Base-by-base conservation (phyloP, 768 basidiomycete genomes). In the Tylopilus rubrobrunneus region DNA sequence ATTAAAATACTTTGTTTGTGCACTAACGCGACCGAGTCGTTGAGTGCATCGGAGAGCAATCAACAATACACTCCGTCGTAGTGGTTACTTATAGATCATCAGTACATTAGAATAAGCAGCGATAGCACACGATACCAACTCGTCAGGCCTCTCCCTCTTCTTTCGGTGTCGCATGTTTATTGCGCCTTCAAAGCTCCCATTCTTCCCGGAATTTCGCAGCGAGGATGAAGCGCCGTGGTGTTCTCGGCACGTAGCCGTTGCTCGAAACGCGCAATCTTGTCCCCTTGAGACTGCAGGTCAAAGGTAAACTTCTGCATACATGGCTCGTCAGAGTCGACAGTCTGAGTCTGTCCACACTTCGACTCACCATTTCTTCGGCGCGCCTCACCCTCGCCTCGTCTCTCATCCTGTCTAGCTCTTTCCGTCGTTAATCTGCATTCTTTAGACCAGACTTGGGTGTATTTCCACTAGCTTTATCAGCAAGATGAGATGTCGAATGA, bases 381-480 rank as follows among this genome's bases (percentile, higher is more conserved):
- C 83, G 77, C 58, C 79, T 85, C 1, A 77, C 77, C 57, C 77
- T 76, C 17, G 83, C 84, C 37, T 88, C 87, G 37, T 89, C 84
- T 51, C 85, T 78, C 83, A 86, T 80, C 62, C 74, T 80, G 62
- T 84, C 76, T 60, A 89, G 61, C 53, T 90, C 85, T 59, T 78
- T 84, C 52, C 80, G 75, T 45, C 85, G 75, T 63, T 88, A 86
- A 57, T 87, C 86, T n/a, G 86, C 81, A 42, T 75, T 76, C 54
- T 69, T 80, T 52, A 76, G 60, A 21, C 77, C 77, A 28, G 79
- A 76, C 15, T 68, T 72, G 10, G 79, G 73, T 36, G 76, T 73
- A 52, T 58, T 75, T 48, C 74, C 76, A 17, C 74, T 74, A n/a
- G 74, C 58, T 78, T 80, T 37, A 19, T 43, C 27, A 36, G 34